Evolutionary conservation across 257 asterid genomes (phyloP).

Genomic region (Capsicum pubescens): DNA sequence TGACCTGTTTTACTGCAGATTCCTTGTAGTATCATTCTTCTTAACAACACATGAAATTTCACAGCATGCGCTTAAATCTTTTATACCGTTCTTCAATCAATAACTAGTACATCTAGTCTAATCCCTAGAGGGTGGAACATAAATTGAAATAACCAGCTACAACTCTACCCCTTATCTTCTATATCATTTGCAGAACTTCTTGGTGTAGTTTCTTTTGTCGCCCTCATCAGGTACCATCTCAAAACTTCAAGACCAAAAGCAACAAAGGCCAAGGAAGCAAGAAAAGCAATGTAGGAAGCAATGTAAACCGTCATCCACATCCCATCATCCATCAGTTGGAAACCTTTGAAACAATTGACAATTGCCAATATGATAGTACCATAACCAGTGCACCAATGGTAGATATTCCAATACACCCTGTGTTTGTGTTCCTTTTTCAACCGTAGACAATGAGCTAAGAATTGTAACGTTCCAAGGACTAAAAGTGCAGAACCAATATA

Average conservation of each 20-base stretch:
- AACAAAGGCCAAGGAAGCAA: not conserved
- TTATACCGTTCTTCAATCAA: not conserved
- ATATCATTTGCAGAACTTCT: not conserved
- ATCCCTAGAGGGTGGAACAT: not conserved
- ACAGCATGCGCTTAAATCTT: not conserved
- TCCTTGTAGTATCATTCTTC: too few relatives aligned
- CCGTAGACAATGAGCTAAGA: constrained; percentile 15
- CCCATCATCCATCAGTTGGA: not conserved
- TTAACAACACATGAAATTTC: too few relatives aligned
- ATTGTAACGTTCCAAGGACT: constrained; percentile 23
- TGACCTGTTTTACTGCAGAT: too few relatives aligned
- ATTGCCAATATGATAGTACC: constrained; percentile 19
- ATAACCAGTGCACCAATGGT: constrained; percentile 11
- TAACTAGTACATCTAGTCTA: not conserved
- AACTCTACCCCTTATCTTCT: not conserved
- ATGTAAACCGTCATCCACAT: constrained; percentile 19
- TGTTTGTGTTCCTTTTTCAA: not conserved
- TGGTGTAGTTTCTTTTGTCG: not conserved
- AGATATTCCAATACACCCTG: constrained; percentile 25
- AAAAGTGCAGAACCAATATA: constrained; percentile 9
- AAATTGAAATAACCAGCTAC: not conserved
- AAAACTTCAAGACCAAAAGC: not conserved
- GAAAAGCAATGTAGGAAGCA: constrained; percentile 18
- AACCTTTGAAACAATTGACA: constrained; percentile 27
- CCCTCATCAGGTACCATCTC: not conserved